A percentile compares a stretch with the other conserved stretches of the same genome.
phyloP scores from a whole-genome alignment of 352 stramenopile species.

The Globisporangium cystogenes region DNA sequence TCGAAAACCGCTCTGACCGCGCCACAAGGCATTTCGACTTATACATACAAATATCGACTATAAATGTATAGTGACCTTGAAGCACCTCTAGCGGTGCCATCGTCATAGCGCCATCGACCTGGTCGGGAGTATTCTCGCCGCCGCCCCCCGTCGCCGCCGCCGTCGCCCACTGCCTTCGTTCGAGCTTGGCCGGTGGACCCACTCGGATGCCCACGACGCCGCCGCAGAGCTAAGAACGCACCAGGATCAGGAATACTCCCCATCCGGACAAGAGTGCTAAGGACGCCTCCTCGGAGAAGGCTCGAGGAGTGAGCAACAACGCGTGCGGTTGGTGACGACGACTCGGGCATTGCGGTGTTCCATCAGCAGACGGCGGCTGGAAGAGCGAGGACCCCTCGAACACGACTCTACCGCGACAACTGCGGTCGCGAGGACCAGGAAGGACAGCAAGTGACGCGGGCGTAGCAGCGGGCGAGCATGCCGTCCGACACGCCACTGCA shows the following conservation, averaged over 20 bases:
- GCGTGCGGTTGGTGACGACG: no score
- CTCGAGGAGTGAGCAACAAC: no score
- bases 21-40: no score
- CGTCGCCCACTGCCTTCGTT: no score
- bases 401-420: no score
- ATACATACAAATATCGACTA: no score
- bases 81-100: no score
- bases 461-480: constrained; percentile 27
- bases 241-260: not conserved
- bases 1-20: no score
- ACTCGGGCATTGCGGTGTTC: not conserved
- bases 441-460: not conserved
- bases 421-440: not conserved
- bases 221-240: constrained; percentile 2
- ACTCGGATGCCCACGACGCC: not conserved
- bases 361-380: not conserved
- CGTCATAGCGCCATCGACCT: no score
- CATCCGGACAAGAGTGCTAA: constrained; percentile 2
- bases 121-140: no score
- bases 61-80: no score
- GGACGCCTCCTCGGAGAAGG: no score
- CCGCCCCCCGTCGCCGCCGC: not conserved
- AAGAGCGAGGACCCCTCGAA: not conserved
- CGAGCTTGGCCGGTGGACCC: not conserved
- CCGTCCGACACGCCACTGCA: constrained; percentile 87